phyloP scores from a whole-genome alignment of 371 early-diverging fungal genomes.

The Apophysomyces sp. region DNA sequence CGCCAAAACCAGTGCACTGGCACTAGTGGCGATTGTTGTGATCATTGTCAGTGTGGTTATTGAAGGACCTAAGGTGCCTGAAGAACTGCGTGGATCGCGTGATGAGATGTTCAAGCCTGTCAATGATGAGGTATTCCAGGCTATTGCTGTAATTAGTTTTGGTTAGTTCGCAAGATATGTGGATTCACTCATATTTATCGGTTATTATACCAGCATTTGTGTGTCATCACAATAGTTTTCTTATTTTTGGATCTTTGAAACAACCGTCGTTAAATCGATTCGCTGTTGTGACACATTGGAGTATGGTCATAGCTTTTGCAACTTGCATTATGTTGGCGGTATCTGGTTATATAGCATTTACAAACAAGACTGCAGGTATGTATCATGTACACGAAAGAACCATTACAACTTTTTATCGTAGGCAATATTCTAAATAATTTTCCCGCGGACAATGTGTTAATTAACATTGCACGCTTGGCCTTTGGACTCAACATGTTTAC shows the following conservation, averaged over 20 bases:
- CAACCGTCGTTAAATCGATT: constrained; percentile 75
- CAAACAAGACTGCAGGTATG: constrained; percentile 69
- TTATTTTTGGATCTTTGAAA: constrained; percentile 75
- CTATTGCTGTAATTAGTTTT: constrained; percentile 82
- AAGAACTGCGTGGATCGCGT: constrained; percentile 52
- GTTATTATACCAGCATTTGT: constrained; percentile 62
- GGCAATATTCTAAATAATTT: constrained; percentile 84
- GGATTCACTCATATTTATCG: background rate
- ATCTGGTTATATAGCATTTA: constrained; percentile 67
- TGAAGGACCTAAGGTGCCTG: constrained; percentile 65
- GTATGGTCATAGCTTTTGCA: constrained; percentile 63
- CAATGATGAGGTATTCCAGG: constrained; percentile 67
- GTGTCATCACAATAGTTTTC: constrained; percentile 82
- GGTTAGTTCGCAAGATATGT: constrained; percentile 43
- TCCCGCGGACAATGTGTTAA: constrained; percentile 65
- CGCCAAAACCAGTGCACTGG: constrained; percentile 78
- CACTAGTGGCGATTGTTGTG: constrained; percentile 70
- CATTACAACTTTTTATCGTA: constrained; percentile 6
- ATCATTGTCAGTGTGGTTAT: constrained; percentile 71
- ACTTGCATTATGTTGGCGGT: constrained; percentile 69
- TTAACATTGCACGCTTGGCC: constrained; percentile 77
- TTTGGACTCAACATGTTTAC: constrained; percentile 87
- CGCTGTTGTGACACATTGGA: constrained; percentile 70
- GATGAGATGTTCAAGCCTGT: constrained; percentile 48
- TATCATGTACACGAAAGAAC: background rate